Percentiles rank a stretch among this genome's conserved stretches.
These are phyloP conservation scores for Blastobotrys petasosporus DNA, from an alignment of 1,139 yeast species.

Conservation along the genomic window DNA sequence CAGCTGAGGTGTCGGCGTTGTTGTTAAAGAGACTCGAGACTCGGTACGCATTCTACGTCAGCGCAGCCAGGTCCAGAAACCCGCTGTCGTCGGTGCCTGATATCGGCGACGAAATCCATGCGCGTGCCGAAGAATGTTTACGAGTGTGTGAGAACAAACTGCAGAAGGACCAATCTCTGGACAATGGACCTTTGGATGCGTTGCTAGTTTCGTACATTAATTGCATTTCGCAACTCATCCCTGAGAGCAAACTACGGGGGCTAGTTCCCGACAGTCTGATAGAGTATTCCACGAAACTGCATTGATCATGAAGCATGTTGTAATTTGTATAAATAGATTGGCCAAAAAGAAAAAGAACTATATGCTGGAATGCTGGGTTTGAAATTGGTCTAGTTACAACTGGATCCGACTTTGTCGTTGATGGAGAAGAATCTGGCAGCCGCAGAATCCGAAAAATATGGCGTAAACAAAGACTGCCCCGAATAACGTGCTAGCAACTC, in stretches of 20 bases:
- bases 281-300: conserved; percentile 11
- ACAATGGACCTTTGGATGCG: conserved; percentile 22
- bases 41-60: conserved; percentile 16
- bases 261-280: conserved; percentile 15
- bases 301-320: conserved; percentile 14
- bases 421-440: conserved; percentile 66
- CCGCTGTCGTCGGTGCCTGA: background rate
- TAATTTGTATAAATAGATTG: conserved; percentile 5
- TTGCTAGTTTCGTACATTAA: conserved; percentile 25
- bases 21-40: conserved; percentile 17
- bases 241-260: conserved; percentile 18
- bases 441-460: conserved; percentile 79
- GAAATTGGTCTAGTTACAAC: conserved; percentile 19
- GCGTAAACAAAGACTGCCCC: conserved; percentile 84
- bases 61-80: conserved; percentile 8
- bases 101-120: conserved; percentile 15
- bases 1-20: conserved; percentile 16
- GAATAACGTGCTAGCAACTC: conserved; percentile 82
- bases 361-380: background rate
- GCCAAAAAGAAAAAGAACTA: too few relatives aligned
- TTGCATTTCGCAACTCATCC: conserved; percentile 18
- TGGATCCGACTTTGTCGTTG: conserved; percentile 56
- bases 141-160: conserved; percentile 7
- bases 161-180: conserved; percentile 1
- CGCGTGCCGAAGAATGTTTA: conserved; percentile 11